Percentiles rank a stretch among this genome's conserved stretches.
These are phyloP conservation scores for Castanopsis chinensis DNA, from an alignment of 306 rosid genomes.

Conservation along the genomic window DNA sequence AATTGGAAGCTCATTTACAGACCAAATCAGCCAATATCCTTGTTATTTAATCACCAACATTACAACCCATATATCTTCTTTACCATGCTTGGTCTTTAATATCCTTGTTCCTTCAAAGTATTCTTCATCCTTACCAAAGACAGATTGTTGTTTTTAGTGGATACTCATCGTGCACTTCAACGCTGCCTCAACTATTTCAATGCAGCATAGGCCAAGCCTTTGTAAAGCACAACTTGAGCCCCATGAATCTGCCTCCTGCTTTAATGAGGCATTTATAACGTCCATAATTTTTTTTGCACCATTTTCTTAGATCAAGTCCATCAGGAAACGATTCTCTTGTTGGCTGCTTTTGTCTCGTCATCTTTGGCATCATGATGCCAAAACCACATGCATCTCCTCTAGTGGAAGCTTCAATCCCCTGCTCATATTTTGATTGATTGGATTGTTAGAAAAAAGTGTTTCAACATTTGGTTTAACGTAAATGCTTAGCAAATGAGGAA, in stretches of 20 bases:
- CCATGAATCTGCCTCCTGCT: slow-evolving; percentile 1
- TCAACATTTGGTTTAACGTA: too few relatives aligned
- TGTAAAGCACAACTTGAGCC: not conserved
- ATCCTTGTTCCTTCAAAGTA: not conserved
- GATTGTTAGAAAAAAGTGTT: not conserved
- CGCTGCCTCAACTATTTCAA: not conserved
- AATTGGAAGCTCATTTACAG: not conserved
- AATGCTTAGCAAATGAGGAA: too few relatives aligned
- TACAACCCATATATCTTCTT: too few relatives aligned
- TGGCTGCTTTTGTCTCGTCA: slow-evolving; percentile 18
- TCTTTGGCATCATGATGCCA: slow-evolving; percentile 25
- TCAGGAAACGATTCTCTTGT: slow-evolving; percentile 11
- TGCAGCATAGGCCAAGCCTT: slow-evolving; percentile 18
- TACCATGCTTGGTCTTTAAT: slow-evolving; percentile 1
- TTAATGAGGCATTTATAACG: slow-evolving; percentile 18
- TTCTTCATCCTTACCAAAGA: slow-evolving; percentile 12
- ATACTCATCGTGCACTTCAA: slow-evolving; percentile 17
- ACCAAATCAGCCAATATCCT: not conserved
- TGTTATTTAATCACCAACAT: too few relatives aligned
- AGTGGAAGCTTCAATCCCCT: slow-evolving; percentile 21
- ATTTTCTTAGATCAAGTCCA: slow-evolving; percentile 25
- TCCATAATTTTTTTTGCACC: slow-evolving; percentile 22
- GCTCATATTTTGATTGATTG: slow-evolving; percentile 16
- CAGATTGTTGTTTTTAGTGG: slow-evolving; percentile 9
- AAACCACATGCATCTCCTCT: slow-evolving; percentile 27